These are phyloP conservation scores for Globisporangium paddicum DNA, from an alignment of 352 stramenopile species.

Conservation along the genomic window DNA sequence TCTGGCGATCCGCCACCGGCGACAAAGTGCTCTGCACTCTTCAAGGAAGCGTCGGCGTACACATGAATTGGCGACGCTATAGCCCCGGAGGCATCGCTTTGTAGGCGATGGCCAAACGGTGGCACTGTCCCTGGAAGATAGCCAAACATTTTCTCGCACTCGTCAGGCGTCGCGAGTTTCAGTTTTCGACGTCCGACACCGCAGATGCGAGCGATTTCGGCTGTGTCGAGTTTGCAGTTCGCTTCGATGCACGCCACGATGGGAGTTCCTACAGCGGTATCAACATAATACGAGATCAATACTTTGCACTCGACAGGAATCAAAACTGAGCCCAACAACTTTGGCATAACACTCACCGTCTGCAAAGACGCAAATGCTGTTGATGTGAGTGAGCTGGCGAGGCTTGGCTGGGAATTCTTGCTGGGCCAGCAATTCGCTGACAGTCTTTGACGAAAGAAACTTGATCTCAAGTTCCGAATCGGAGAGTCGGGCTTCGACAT, in stretches of 20 bases:
- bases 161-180: constrained; percentile 54
- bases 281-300: neutral
- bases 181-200: constrained; percentile 54
- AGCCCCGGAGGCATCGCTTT: neutral
- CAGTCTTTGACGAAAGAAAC: constrained; percentile 30
- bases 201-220: constrained; percentile 40
- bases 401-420: constrained; percentile 12
- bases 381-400: constrained; percentile 42
- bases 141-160: constrained; percentile 58
- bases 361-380: constrained; percentile 74
- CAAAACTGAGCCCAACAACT: too few relatives aligned
- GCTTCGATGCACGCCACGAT: constrained; percentile 58
- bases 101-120: constrained; percentile 41
- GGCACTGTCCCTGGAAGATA: constrained; percentile 62
- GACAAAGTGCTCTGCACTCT: constrained; percentile 30
- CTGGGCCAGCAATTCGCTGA: constrained; percentile 27
- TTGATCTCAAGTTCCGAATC: constrained; percentile 21
- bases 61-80: constrained; percentile 18
- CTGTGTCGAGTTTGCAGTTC: constrained; percentile 53
- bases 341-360: constrained; percentile 28
- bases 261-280: constrained; percentile 45
- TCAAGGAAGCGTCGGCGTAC: constrained; percentile 36
- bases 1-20: constrained; percentile 43
- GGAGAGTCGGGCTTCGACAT: neutral
- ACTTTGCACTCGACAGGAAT: neutral